Evolutionary conservation across 148 eudicot genomes (phyloP), one percentile per base, ranked within the genome.

Genomic region (Fallopia convolvulus): DNA sequence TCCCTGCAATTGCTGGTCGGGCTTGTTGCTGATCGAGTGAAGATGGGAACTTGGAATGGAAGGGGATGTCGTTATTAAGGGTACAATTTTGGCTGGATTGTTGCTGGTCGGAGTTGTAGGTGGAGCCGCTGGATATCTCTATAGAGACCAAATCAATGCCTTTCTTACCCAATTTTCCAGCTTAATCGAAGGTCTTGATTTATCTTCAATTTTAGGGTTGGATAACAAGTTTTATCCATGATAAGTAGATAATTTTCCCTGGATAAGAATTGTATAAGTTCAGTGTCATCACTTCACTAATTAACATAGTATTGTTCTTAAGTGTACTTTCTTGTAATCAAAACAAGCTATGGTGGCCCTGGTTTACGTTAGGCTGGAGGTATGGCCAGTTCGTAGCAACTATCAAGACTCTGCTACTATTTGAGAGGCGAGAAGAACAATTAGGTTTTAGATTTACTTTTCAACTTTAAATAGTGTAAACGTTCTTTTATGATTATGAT

Each of bases 311-410:
- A 21, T 13, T 20, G 9, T n/a, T 58, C 65, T 58, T 7, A 58
- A 13, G 4, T 61, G 70, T 30, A 4, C 17, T 33, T 32, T 6
- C 40, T 63, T 63, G 70, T 13, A 6, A 21, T 68, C 15, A 18
- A 50, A 50, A 76, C 94, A 95, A 98, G 97, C 81, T 88, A 93
- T n/a, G n/a, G n/a, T 86, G 99, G 99, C 49, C 91, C 97, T 11
- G 97, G 99, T 93, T 77, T 95, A 95, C 86, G 97, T 98, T 46
- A 98, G 99, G 70, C 79, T 95, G 79, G 99, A 95, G 90, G 99
- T 93, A 91, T 84, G 88, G 0, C 42, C 48, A 53, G 39, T 42
- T 40, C n/a, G n/a, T n/a, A n/a, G n/a, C n/a, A n/a, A n/a, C n/a
- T n/a, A n/a, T n/a, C n/a, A n/a, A n/a, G n/a, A n/a, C n/a, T n/a